A percentile compares a stretch with the other conserved stretches of the same genome.
phyloP scores from a whole-genome alignment of 306 rosid genomes.

The Hippophae rhamnoides region DNA sequence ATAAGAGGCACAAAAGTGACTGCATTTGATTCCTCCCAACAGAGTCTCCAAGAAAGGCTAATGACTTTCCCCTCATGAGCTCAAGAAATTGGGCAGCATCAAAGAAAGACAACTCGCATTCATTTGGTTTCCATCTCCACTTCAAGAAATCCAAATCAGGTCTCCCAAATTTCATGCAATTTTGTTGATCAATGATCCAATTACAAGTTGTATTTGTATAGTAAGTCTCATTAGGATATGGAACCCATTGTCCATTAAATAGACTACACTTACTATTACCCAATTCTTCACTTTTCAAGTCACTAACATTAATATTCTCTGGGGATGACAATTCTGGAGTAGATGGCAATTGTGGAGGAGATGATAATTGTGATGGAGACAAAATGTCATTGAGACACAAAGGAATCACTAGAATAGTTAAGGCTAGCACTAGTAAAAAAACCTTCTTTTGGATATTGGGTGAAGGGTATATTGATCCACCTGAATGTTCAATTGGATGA shows the following conservation, averaged over 20 bases:
- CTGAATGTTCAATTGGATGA: constrained; percentile 23
- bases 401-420: constrained; percentile 19
- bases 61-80: constrained; percentile 55
- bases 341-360: constrained; percentile 9
- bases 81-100: constrained; percentile 61
- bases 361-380: constrained; percentile 17
- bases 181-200: constrained; percentile 54
- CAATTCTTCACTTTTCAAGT: constrained; percentile 5
- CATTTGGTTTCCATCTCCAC: constrained; percentile 92
- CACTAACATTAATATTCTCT: constrained; percentile 10
- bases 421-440: constrained; percentile 15
- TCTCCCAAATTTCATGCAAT: constrained; percentile 78
- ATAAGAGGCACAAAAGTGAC: constrained; percentile 71
- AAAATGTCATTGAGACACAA: constrained; percentile 28
- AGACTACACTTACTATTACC: constrained; percentile 34
- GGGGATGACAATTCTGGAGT: constrained; percentile 19
- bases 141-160: constrained; percentile 50
- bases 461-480: constrained; percentile 28
- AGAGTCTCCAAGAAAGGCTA: constrained; percentile 85
- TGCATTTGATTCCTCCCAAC: constrained; percentile 79
- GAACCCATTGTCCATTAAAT: constrained; percentile 68
- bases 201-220: constrained; percentile 57
- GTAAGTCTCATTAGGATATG: constrained; percentile 35
- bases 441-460: constrained; percentile 12
- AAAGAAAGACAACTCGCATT: constrained; percentile 62